Base-by-base conservation (phyloP, 805 yeast genomes). In the Nakazawaea wyomingensis region DNA sequence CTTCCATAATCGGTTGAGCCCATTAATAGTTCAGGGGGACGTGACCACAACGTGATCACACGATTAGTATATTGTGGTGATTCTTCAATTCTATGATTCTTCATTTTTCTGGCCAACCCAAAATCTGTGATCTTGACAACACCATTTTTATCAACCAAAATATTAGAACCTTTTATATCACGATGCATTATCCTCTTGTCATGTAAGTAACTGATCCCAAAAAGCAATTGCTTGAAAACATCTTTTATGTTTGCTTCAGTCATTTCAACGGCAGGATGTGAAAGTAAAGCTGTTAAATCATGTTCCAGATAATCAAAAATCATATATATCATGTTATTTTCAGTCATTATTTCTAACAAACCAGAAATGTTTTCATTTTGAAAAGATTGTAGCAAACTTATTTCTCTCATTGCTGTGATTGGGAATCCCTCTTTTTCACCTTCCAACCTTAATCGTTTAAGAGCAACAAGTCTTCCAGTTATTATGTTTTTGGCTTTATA, bases 11-110 rank as follows among this genome's bases (percentile, higher is more conserved):
- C 82, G 0, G 98, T 90, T 0, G 96, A 80, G 1, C 99, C 99
- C 45, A 93, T 62, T 30, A 93, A 66, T 26, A 93, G 71, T 60
- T 91, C 99, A 0, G 98, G 98, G 1, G 99, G 99, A 46, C 99
- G 74, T 60, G 93, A 91, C 99, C 99, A 93, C 30, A 93, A 67
- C 0, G 99, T 93, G 42, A 93, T 93, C 32, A 93, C 98, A 44
- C 99, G 67, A 59, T 93, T 93, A 2, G 99, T 91, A 62, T 91
- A 91, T 53, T 89, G 93, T 3, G 86, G 85, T 17, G 75, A 68
- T 37, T 74, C 76, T 7, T 71, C 69, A 3, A 65, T 59, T 48
- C 66, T 66, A 28, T 74, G 64, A 19, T 72, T 68, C 54, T 79
- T 81, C 86, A 85, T 82, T 41, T 76, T 78, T 53, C 93, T 67